phyloP scores from a whole-genome alignment of 2,329 filamentous ascomycete species.

The Fusarium aywerte region DNA sequence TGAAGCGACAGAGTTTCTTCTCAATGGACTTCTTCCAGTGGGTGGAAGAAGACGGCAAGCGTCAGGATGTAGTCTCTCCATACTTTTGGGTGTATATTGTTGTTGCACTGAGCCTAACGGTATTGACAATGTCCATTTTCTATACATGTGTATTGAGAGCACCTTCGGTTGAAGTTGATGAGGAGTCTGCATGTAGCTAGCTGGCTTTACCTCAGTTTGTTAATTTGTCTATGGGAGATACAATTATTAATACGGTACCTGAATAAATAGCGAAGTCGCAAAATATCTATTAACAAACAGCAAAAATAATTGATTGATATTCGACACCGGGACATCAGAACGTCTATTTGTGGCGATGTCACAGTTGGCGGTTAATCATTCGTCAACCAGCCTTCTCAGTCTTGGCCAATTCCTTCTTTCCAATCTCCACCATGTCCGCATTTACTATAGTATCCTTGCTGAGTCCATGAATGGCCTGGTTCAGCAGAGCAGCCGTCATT shows the following conservation, averaged over 20 bases:
- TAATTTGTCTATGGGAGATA: too few species aligned
- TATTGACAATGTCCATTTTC: background rate
- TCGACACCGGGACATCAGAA: too few species aligned
- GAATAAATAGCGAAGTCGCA: too few species aligned
- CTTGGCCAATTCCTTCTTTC: slow-evolving; percentile 10
- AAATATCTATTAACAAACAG: too few species aligned
- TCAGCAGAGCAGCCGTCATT: slow-evolving; percentile 56
- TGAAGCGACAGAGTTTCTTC: background rate
- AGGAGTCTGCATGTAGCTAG: too few species aligned
- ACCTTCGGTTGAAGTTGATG: background rate
- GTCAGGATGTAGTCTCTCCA: rapidly evolving
- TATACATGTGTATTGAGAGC: background rate
- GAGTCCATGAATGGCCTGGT: slow-evolving; percentile 58
- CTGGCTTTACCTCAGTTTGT: too few species aligned
- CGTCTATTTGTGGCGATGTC: too few species aligned
- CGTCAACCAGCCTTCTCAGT: too few species aligned
- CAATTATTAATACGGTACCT: too few species aligned
- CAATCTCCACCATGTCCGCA: slow-evolving; percentile 56
- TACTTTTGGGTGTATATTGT: slow-evolving; percentile 14
- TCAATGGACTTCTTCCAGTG: slow-evolving; percentile 17
- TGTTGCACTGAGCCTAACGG: background rate
- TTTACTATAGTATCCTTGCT: slow-evolving; percentile 59
- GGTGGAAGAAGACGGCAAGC: rapidly evolving
- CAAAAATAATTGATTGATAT: too few species aligned
- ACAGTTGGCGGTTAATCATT: too few species aligned